Conservation (phyloP, 306 rosid species). For the Purshia tridentata region DNA sequence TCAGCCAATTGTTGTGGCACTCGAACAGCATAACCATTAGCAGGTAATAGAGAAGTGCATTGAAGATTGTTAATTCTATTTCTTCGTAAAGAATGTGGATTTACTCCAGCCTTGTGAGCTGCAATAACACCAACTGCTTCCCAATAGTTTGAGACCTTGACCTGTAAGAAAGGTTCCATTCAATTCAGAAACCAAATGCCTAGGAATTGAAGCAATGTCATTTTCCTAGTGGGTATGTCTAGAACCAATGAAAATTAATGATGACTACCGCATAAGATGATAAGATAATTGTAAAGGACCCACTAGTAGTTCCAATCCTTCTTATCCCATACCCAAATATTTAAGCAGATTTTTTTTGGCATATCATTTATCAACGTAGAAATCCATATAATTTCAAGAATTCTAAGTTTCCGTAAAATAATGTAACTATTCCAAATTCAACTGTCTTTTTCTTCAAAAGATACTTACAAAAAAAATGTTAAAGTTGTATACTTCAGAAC, state of each 20-base stretch:
- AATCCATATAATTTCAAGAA: not conserved
- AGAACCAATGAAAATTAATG: not conserved
- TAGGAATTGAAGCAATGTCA: constrained; percentile 3
- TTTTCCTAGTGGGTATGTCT: not conserved
- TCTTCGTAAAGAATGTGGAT: constrained; percentile 76
- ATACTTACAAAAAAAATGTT: not conserved
- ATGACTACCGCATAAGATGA: not conserved
- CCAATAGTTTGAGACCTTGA: constrained; percentile 87
- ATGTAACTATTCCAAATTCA: not conserved
- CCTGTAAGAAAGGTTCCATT: constrained; percentile 44
- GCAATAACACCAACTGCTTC: constrained; percentile 89
- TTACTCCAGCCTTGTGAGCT: constrained; percentile 88
- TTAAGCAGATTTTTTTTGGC: not conserved
- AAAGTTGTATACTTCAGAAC: not conserved
- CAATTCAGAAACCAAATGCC: constrained; percentile 29
- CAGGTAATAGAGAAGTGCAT: constrained; percentile 25
- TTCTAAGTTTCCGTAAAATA: not conserved
- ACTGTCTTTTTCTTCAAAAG: not conserved
- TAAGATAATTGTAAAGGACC: too few species aligned
- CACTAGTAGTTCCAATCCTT: too few species aligned
- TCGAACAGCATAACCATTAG: constrained; percentile 50
- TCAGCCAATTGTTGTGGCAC: constrained; percentile 24
- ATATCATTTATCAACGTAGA: not conserved
- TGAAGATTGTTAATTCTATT: constrained; percentile 53
- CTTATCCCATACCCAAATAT: too few species aligned